Evolutionary conservation across 2,329 filamentous ascomycete genomes (phyloP), one percentile per base, ranked within the genome.

Genomic region (Byssoonygena ceratinophila): DNA sequence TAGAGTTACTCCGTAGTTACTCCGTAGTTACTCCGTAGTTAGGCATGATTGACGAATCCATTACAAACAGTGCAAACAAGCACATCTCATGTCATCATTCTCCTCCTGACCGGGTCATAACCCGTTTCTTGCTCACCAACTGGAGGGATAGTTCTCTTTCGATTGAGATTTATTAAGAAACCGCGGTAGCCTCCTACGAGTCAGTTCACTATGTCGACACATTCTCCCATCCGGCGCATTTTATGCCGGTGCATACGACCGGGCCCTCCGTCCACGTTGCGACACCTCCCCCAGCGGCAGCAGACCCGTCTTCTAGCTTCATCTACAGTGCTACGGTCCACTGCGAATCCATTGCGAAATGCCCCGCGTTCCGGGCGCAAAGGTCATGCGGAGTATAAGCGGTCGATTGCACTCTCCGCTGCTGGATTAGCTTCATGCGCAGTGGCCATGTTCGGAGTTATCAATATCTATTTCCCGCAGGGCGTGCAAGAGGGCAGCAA

Each of bases 361-460:
- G 9, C 53, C 32, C 55, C 52, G 32, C 57, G 57, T 43, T 54
- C 57, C 39, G 48, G 46, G 48, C 53, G 61, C 12, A 59, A 66
- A 14, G 31, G 23, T 18, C 47, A 63, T 55, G 60, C 60, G 3
- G 59, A 61, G 39, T 62, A 61, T 46, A 62, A 61, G 27, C 64
- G 64, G 8, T 66, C 64, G 11, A 64, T 71, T 37, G 51, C 57
- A 1, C 46, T 66, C 8, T 69, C 68, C 1, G 66, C 61, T 0
- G 64, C 58, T 0, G 71, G 71, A 1, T 71, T 74, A 5, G 63
- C 64, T 0, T 59, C 61, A 4, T 71, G 67, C 51, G 68, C 66
- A 7, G 59, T 64, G 2, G 67, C 66, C 20, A 71, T 73, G 62
- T 71, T 70, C 45, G 69, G 64, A 7, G 62, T 68, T 7, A 67